These are phyloP conservation scores for Cornus controversa DNA, from an alignment of 148 eudicot species.

Conservation along the genomic window DNA sequence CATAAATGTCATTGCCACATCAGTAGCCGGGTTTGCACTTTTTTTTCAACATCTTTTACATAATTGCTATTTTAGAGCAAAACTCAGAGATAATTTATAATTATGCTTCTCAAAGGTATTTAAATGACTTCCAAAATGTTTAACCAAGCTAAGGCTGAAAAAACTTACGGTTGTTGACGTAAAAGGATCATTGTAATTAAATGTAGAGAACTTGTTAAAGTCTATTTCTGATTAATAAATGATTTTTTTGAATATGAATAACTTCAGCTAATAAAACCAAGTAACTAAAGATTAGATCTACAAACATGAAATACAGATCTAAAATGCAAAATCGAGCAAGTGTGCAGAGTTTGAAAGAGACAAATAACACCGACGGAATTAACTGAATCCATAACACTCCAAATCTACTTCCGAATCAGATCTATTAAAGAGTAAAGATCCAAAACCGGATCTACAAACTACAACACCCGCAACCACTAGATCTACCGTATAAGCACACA, in stretches of 20 bases:
- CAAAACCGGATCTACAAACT: slow-evolving; percentile 12
- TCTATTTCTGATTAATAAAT: too few species aligned
- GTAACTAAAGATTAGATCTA: not conserved
- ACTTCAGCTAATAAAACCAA: too few species aligned
- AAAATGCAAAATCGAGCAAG: not conserved
- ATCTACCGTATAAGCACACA: not conserved
- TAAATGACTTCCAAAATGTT: too few species aligned
- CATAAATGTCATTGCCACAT: too few species aligned
- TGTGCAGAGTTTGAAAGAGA: not conserved
- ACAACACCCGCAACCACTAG: not conserved
- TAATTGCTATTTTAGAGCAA: too few species aligned
- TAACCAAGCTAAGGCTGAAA: too few species aligned
- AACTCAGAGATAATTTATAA: too few species aligned
- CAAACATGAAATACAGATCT: not conserved
- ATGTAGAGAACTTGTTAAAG: not conserved
- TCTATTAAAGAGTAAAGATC: not conserved
- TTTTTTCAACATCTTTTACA: too few species aligned
- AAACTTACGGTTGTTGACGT: too few species aligned
- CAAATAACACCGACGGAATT: not conserved
- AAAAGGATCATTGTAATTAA: not conserved
- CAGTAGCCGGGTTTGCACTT: too few species aligned
- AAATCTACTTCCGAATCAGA: not conserved
- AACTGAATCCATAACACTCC: not conserved
- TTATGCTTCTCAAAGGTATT: too few species aligned
- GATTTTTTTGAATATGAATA: too few species aligned